Evolutionary conservation across 345 rosid species (phyloP), one percentile per base, ranked within the genome.

Genomic region (Tarenaya hassleriana): DNA sequence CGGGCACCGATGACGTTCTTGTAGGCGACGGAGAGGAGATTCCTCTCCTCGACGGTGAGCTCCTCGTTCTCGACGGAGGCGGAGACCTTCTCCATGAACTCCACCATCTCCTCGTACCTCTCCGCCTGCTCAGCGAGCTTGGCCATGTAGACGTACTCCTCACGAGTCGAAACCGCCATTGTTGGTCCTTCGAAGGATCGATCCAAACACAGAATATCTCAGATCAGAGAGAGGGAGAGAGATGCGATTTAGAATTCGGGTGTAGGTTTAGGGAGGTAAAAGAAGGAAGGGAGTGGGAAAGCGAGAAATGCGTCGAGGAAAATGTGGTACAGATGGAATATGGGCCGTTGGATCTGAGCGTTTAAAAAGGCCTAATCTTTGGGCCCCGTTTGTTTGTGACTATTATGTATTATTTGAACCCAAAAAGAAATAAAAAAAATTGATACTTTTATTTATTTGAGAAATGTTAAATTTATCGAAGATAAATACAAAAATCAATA

Each of bases 111-210:
- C 63, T 87, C 86, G 66, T 87, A 83, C 47, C 88, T 83, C 75
- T 88, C 94, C n/a, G 90, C 96, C 47, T 84, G 94, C 84, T 84
- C 90, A 13, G 96, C 90, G 10, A 88, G 81, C 75, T 88, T 88
- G 1, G 90, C 86, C 96, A 88, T 77, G 84, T 84, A 88, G 1
- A 88, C 86, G 55, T 38, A 56, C 47, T 80, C 86, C 50, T 88
- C 94, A 24, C 88, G 90, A 4, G 82, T 54, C 0, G 71, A 34
- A 1, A 77, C 72, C 62, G 64, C 79, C 71, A 69, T 58, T 48
- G 12, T 38, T 19, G 3, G 4, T 52, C 49, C 8, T 8, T 44
- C 24, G 16, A 44, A 7, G 7, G 49, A 44, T 34, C 40, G 46
- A 52, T 37, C 40, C 16, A 49, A 2, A 49, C 6, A 34, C 15